Base-by-base conservation (phyloP, 768 basidiomycete genomes). In the Suillus discolor region DNA sequence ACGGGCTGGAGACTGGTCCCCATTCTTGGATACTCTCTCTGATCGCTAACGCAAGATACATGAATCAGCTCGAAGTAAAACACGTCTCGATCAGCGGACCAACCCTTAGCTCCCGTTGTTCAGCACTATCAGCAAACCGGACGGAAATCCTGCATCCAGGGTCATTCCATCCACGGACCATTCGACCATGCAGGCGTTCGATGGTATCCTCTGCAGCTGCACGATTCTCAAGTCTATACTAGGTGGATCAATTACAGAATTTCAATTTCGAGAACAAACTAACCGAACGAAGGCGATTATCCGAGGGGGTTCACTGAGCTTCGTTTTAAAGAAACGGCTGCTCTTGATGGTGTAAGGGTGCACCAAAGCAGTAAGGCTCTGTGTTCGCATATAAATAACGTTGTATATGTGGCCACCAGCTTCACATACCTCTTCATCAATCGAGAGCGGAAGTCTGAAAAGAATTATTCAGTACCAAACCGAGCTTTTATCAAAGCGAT, bases 201-300 rank as follows among this genome's bases (percentile, higher is more conserved):
- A 93, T 87, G 62, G 90, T 83, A 64, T 93, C 91, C 70, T 92
- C 89, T 3, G 92, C 92, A 0, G 90, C 91, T 0, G 69, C 38
- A 20, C 92, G 88, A 20, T 84, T 87, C 69, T 93, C 91, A 31
- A 94, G 80, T 57, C 92, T 93, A 70, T 11, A 45, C 12, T 5
- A 23, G 39, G 23, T 31, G 2, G 16, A 31, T 61, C 23, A 66
- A 61, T 34, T 55, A 1, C 31, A 53, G 8, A 23, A 20, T 23
- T 41, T 18, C 13, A 2, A 57, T 6, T 11, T n/a, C 6, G 20
- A 23, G 47, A 38, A 42, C 15, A 7, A 38, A 74, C 84, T 25
- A 68, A 91, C 92, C 92, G 83, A 49, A 93, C 90, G 70, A 93
- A 93, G 0, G 91, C 92, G 63, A 93, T 93, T 67, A 92, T 90